Evolutionary conservation across 495 filamentous ascomycete species (phyloP), one percentile per base, ranked within the genome.

Genomic region (Penicillium parvum): DNA sequence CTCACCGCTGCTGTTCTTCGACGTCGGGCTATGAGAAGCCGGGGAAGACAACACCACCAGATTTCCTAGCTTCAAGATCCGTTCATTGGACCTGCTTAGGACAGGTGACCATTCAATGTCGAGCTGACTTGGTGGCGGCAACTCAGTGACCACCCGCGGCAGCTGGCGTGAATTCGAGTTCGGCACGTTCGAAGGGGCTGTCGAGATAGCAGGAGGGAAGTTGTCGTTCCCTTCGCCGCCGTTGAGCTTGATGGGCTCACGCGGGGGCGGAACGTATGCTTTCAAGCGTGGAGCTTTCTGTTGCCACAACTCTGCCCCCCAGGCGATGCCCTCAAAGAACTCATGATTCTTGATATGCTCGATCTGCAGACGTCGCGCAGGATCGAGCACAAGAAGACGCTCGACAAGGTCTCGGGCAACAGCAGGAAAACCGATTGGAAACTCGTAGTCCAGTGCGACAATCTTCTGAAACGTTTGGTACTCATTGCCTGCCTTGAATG

Each of bases 31-130:
- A 49, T 78, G 81, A 21, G 72, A 82, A 58, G 68, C 71, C 25
- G 88, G 86, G 3, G 86, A 77, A 3, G 87, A 84, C 47, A 84
- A 69, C 7, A 97, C 89, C 54, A 88, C 75, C 38, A 95, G 65
- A 53, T 97, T 95, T 3, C 94, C 94, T 17, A 99, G 73, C 58
- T 95, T 96, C 45, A 99, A 61, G 41, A 99, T 99, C 35, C 94
- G 76, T 68, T 99, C 94, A 55, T 96, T 96, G 43, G 77, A 80
- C 42, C 80, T 83, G 21, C 86, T 95, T 40, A 99, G 66, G 3
- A 99, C 94, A 7, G 94, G 94, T 2, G 91, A 96, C 94, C 94
- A 99, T 65, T 97, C 94, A 43, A 99, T 95, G 63, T 99, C 94
- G 11, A 99, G 73, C 61, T 99, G 94, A 43, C 85, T 95, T 7